Evolutionary conservation across 176 grass and related monocot genomes (phyloP).

Genomic region (Aegilops umbellulata): DNA sequence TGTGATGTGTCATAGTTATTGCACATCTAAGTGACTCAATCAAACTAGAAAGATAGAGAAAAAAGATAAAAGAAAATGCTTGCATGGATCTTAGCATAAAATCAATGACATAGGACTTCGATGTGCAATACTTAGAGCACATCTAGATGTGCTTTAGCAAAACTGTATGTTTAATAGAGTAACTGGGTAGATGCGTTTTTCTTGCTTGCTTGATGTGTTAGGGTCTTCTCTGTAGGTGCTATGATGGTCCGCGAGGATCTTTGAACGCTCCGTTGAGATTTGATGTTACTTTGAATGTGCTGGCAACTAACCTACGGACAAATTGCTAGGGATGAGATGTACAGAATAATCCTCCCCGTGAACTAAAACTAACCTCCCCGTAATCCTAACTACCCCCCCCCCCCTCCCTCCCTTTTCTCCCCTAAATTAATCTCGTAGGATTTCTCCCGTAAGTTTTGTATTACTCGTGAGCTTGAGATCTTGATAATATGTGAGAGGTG

Average conservation of each 20-base stretch:
- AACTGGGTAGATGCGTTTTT: neutral
- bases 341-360: neutral
- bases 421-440: too few relatives aligned
- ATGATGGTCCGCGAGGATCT: neutral
- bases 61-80: too few relatives aligned
- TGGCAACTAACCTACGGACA: neutral
- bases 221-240: neutral
- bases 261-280: neutral
- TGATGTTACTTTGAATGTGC: conserved; percentile 5
- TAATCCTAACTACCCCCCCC: too few relatives aligned
- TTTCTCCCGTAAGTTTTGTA: neutral
- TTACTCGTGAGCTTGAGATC: neutral
- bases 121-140: too few relatives aligned
- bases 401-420: too few relatives aligned
- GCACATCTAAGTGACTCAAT: too few relatives aligned
- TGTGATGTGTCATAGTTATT: neutral
- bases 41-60: too few relatives aligned
- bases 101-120: too few relatives aligned
- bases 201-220: neutral
- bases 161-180: neutral
- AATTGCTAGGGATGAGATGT: neutral
- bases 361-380: neutral
- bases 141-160: too few relatives aligned
- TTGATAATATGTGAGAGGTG: neutral
- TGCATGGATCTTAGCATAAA: too few relatives aligned